phyloP scores from a whole-genome alignment of 1,139 yeast species.

The Dujonia santamariae region DNA sequence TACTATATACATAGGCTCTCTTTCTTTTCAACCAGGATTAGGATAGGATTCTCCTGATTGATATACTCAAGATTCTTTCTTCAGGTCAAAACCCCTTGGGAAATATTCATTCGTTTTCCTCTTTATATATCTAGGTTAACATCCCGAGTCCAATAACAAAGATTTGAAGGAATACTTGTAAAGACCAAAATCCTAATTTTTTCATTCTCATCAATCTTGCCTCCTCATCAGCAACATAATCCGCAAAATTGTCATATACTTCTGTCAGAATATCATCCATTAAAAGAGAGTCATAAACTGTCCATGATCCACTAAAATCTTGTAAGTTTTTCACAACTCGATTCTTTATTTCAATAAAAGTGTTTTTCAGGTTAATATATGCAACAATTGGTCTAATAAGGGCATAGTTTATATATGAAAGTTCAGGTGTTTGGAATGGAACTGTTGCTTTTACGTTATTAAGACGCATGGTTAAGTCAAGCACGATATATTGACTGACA shows the following conservation, averaged over 20 bases:
- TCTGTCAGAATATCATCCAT: constrained; percentile 92
- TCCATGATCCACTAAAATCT: constrained; percentile 97
- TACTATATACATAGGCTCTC: too few species aligned
- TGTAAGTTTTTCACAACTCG: constrained; percentile 73
- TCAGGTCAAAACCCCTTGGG: too few species aligned
- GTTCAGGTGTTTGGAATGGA: constrained; percentile 79
- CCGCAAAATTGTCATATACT: constrained; percentile 86
- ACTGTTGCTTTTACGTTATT: constrained; percentile 86
- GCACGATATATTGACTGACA: constrained; percentile 57
- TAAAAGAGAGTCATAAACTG: constrained; percentile 82
- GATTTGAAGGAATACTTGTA: constrained; percentile 79
- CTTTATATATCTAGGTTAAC: too few species aligned
- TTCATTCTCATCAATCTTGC: constrained; percentile 67
- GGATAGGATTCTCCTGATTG: too few species aligned
- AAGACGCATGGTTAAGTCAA: constrained; percentile 74
- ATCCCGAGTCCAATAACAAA: constrained; percentile 77
- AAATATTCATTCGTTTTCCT: too few species aligned
- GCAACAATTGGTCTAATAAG: constrained; percentile 92
- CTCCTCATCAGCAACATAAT: constrained; percentile 85
- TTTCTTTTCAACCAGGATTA: too few species aligned
- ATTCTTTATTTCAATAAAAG: constrained; percentile 85
- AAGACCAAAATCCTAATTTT: constrained; percentile 91
- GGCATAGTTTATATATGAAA: constrained; percentile 88
- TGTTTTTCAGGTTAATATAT: constrained; percentile 84
- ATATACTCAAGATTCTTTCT: too few species aligned